Conservation (phyloP, 306 rosid genomes). For the Trifolium repens region DNA sequence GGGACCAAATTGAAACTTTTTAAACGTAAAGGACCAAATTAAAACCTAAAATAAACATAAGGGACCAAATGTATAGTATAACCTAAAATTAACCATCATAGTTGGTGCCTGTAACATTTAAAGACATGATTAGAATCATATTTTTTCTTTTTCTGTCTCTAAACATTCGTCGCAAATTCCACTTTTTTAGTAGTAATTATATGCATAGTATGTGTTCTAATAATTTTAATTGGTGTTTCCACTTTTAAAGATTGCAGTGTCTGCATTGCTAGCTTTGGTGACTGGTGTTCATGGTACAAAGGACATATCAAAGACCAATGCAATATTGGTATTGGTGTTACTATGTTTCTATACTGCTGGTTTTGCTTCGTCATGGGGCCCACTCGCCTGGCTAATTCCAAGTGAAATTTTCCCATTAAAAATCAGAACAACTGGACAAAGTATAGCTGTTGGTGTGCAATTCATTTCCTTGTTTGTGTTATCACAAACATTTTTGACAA, state of each 20-base stretch:
- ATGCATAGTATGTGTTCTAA: neutral
- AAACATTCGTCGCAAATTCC: neutral
- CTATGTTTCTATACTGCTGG: constrained; percentile 60
- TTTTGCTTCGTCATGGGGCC: constrained; percentile 76
- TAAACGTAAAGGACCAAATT: too few relatives aligned
- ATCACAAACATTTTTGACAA: constrained; percentile 67
- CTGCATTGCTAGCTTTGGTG: constrained; percentile 45
- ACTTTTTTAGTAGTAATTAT: neutral
- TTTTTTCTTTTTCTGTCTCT: neutral
- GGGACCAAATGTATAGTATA: too few relatives aligned
- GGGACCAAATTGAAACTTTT: too few relatives aligned
- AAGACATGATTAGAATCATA: neutral
- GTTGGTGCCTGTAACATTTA: too few relatives aligned
- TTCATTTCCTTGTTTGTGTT: constrained; percentile 55
- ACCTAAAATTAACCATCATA: too few relatives aligned
- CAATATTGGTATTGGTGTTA: constrained; percentile 52
- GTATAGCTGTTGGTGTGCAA: constrained; percentile 54
- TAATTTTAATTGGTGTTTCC: neutral
- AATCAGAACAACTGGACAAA: constrained; percentile 52
- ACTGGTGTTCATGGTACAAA: constrained; percentile 51
- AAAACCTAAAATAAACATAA: too few relatives aligned
- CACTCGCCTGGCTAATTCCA: constrained; percentile 63
- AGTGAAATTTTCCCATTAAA: constrained; percentile 67
- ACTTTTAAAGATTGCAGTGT: constrained; percentile 52
- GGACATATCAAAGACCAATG: constrained; percentile 51